phyloP scores from a whole-genome alignment of 768 basidiomycete species.

The Candolleomyces eurysporus region DNA sequence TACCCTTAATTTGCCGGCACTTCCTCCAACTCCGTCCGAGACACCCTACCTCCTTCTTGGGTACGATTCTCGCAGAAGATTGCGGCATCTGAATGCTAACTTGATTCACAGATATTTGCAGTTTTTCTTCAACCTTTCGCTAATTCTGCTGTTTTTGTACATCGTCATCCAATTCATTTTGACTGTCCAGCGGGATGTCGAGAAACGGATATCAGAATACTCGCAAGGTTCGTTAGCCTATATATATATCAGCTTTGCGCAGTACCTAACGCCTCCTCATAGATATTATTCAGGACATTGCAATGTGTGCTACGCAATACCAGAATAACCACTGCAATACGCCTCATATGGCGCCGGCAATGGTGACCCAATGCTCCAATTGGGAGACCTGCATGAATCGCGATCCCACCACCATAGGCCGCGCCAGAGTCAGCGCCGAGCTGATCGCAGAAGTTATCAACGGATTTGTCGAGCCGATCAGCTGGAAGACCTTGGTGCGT shows the following conservation, averaged over 20 bases:
- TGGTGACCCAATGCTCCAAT: constrained; percentile 79
- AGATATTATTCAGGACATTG: constrained; percentile 94
- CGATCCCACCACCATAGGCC: constrained; percentile 86
- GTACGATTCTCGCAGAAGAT: constrained; percentile 34
- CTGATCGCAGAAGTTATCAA: constrained; percentile 95
- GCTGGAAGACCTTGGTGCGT: constrained; percentile 93
- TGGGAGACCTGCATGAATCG: constrained; percentile 97
- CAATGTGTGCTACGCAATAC: constrained; percentile 78
- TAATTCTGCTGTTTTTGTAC: constrained; percentile 82
- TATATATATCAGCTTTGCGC: not conserved
- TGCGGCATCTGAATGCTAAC: constrained; percentile 11
- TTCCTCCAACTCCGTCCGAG: constrained; percentile 55
- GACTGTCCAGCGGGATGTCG: constrained; percentile 88
- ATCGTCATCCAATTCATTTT: constrained; percentile 83
- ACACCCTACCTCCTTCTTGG: constrained; percentile 83
- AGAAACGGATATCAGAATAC: constrained; percentile 82
- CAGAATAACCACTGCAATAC: constrained; percentile 78
- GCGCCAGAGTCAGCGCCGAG: constrained; percentile 89
- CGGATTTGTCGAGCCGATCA: constrained; percentile 95
- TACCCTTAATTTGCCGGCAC: constrained; percentile 76
- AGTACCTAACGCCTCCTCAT: constrained; percentile 3
- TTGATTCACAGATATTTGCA: constrained; percentile 71
- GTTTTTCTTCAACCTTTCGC: constrained; percentile 88
- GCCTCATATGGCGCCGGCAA: constrained; percentile 73
- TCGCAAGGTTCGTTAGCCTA: constrained; percentile 62